These are phyloP conservation scores for Cladophialophora chaetospira DNA, from an alignment of 2,329 filamentous ascomycete genomes.

Conservation along the genomic window DNA sequence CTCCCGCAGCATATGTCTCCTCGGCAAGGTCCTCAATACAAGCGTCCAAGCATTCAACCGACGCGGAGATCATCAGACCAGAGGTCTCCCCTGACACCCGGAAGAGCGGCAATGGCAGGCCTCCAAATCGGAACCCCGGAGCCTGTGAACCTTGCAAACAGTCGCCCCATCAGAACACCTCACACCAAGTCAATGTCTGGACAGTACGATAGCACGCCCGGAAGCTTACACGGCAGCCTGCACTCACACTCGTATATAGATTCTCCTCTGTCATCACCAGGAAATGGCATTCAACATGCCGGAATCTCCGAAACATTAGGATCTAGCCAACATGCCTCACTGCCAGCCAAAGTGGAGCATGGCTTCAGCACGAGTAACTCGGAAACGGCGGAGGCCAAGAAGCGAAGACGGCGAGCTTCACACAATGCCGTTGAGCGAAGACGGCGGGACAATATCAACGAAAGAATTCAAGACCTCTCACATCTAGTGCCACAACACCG, in stretches of 20 bases:
- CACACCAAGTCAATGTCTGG: conserved; percentile 84
- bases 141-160: conserved; percentile 68
- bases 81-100: conserved; percentile 80
- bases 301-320: conserved; percentile 89
- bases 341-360: conserved; percentile 80
- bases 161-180: conserved; percentile 73
- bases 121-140: conserved; percentile 73
- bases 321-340: conserved; percentile 77
- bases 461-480: conserved; percentile 94
- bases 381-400: conserved; percentile 90
- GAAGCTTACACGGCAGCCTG: conserved; percentile 60
- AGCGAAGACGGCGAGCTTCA: conserved; percentile 85
- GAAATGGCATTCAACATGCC: conserved; percentile 56
- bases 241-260: conserved; percentile 84
- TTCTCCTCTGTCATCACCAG: conserved; percentile 83
- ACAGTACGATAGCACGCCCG: conserved; percentile 86
- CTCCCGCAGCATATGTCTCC: conserved; percentile 46
- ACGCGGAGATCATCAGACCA: conserved; percentile 73
- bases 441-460: conserved; percentile 96
- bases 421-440: conserved; percentile 96
- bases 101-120: conserved; percentile 74
- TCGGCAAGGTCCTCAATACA: conserved; percentile 47
- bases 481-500: conserved; percentile 89
- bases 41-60: conserved; percentile 65
- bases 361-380: conserved; percentile 54